A percentile compares a stretch with the other conserved stretches of the same genome.
phyloP scores from a whole-genome alignment of 176 grass and related monocot genomes.

The Elaeis guineensis region DNA sequence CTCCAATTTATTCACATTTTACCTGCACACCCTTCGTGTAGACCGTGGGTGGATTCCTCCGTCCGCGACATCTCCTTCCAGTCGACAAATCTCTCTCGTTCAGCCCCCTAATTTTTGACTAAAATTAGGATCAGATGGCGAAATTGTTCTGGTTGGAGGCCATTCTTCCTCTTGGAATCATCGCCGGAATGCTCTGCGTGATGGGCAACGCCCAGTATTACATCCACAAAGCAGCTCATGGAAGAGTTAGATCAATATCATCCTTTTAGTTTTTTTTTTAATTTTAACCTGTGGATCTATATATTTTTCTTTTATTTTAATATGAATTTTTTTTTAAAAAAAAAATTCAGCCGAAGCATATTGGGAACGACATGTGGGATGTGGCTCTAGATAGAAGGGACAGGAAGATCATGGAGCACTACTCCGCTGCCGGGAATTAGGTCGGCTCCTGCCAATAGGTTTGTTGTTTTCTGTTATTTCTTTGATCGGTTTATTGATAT shows the following conservation, averaged over 20 bases:
- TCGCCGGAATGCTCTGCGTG: conserved; percentile 85
- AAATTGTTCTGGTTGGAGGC: conserved; percentile 88
- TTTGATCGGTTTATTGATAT: no score
- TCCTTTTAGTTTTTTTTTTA: neutral
- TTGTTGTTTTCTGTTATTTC: neutral
- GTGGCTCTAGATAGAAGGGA: conserved; percentile 93
- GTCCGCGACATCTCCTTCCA: no score
- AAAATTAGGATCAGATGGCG: conserved; percentile 23
- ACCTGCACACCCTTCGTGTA: no score
- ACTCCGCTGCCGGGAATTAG: conserved; percentile 20
- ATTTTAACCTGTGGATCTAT: neutral
- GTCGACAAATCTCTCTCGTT: no score
- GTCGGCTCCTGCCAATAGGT: neutral
- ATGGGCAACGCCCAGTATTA: conserved; percentile 98
- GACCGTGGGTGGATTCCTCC: no score
- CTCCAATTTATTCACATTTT: no score
- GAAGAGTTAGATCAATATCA: conserved; percentile 38
- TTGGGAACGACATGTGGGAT: conserved; percentile 94
- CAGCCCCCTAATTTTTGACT: no score
- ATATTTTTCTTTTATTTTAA: neutral
- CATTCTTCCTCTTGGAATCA: conserved; percentile 84
- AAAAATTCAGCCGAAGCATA: conserved; percentile 75
- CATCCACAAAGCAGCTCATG: conserved; percentile 89
- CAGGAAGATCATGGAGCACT: conserved; percentile 66
- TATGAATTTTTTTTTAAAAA: neutral